These are phyloP conservation scores for Haplosporangium gracile DNA, from an alignment of 192 early-diverging fungal species.

Conservation along the genomic window DNA sequence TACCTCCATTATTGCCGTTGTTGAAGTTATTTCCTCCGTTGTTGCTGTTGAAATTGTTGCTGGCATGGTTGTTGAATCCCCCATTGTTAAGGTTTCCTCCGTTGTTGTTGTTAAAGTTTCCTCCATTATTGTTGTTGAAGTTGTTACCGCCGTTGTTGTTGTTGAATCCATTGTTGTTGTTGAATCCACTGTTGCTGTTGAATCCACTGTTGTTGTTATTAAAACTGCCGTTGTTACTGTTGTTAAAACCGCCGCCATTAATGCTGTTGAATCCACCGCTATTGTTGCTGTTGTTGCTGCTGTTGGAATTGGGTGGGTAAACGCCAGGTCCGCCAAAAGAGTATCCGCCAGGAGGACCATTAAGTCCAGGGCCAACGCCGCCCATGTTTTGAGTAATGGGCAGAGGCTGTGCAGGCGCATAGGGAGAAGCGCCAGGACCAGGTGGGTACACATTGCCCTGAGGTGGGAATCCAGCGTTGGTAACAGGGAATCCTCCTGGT, in stretches of 20 bases:
- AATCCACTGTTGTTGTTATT: slow-evolving; percentile 22
- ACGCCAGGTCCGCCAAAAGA: slow-evolving; percentile 24
- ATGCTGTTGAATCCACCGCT: slow-evolving; percentile 9
- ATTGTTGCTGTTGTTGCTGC: slow-evolving; percentile 12
- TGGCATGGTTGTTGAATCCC: background rate
- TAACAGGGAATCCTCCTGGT: slow-evolving; percentile 13
- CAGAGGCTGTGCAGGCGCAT: slow-evolving; percentile 21
- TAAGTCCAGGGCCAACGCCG: slow-evolving; percentile 2
- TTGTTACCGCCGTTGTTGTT: slow-evolving; percentile 8
- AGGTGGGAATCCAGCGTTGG: slow-evolving; percentile 20
- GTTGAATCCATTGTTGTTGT: slow-evolving; percentile 12
- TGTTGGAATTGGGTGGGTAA: slow-evolving; percentile 35
- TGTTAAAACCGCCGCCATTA: slow-evolving; percentile 19
- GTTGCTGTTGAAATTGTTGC: too few species aligned
- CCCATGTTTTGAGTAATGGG: slow-evolving; percentile 19
- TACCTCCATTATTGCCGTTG: slow-evolving; percentile 5
- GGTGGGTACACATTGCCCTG: slow-evolving; percentile 26
- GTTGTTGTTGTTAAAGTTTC: slow-evolving; percentile 4
- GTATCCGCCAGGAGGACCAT: slow-evolving; percentile 39
- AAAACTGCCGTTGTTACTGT: slow-evolving; percentile 13
- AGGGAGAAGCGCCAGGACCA: slow-evolving; percentile 20
- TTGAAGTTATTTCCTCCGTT: background rate
- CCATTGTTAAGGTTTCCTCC: background rate
- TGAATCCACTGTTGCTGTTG: slow-evolving; percentile 10
- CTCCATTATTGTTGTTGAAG: slow-evolving; percentile 18